phyloP scores from a whole-genome alignment of 768 basidiomycete genomes.

The Nidularia sp. region DNA sequence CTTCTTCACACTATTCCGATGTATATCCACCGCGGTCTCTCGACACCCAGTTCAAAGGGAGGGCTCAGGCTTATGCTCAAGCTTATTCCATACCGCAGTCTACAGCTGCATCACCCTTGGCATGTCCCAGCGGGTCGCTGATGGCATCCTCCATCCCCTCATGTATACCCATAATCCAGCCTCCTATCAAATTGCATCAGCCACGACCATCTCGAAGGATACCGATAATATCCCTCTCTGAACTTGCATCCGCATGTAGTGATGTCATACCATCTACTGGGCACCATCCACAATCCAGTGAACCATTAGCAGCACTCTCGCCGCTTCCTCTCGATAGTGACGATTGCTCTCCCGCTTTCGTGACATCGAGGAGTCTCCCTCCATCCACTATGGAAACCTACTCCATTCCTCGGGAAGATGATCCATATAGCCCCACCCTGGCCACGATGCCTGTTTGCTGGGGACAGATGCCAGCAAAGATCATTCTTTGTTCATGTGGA shows the following conservation, averaged over 20 bases:
- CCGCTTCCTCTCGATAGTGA: too few species aligned
- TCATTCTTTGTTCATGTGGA: slow-evolving; percentile 28
- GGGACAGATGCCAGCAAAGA: neutral
- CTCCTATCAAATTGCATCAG: slow-evolving; percentile 36
- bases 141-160: slow-evolving; percentile 13
- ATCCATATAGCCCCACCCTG: neutral
- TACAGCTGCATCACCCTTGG: too few species aligned
- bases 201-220: slow-evolving; percentile 42
- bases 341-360: too few species aligned
- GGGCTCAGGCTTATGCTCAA: too few species aligned
- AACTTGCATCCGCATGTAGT: slow-evolving; percentile 36
- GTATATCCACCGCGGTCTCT: too few species aligned
- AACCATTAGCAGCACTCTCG: too few species aligned
- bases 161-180: slow-evolving; percentile 6
- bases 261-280: slow-evolving; percentile 6
- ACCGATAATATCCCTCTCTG: slow-evolving; percentile 38
- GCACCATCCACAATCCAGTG: too few species aligned
- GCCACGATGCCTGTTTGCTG: neutral
- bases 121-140: too few species aligned
- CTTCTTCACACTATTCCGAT: too few species aligned
- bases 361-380: neutral
- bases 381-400: neutral
- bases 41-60: too few species aligned
- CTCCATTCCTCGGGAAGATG: neutral
- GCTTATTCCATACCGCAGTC: too few species aligned